Conservation (phyloP, 83 land plant genomes). For the Picea abies region DNA sequence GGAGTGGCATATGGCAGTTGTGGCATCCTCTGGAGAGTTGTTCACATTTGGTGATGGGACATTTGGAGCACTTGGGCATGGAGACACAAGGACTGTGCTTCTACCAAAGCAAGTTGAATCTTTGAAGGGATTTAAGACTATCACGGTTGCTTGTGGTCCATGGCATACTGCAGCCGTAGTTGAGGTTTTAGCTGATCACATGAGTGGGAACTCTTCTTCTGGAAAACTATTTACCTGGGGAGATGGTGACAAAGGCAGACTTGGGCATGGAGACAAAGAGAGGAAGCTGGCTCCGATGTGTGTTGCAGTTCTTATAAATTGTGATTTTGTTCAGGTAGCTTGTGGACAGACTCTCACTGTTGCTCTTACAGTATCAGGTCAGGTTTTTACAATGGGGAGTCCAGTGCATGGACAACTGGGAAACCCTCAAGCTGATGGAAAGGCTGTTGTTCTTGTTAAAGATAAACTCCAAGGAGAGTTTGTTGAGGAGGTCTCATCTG, state of each 20-base stretch:
- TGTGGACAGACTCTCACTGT: constrained; percentile 76
- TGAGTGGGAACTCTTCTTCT: constrained; percentile 27
- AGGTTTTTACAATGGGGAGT: constrained; percentile 74
- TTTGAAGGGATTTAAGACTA: constrained; percentile 60
- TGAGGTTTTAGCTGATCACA: constrained; percentile 50
- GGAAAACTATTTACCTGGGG: constrained; percentile 93
- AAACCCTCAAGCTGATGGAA: constrained; percentile 43
- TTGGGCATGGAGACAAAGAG: constrained; percentile 71
- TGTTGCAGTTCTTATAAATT: constrained; percentile 67
- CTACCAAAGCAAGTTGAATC: constrained; percentile 77
- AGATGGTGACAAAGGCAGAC: constrained; percentile 77
- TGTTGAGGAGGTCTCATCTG: constrained; percentile 66
- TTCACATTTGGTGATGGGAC: constrained; percentile 90
- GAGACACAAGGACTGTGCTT: constrained; percentile 43
- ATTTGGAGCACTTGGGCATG: constrained; percentile 86
- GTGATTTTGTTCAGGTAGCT: constrained; percentile 68
- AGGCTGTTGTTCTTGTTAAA: constrained; percentile 32
- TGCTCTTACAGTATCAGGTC: constrained; percentile 52
- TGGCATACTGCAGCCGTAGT: constrained; percentile 94
- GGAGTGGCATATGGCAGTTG: constrained; percentile 76
- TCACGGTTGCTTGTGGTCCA: constrained; percentile 77
- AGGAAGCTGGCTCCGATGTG: constrained; percentile 71
- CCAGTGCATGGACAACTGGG: constrained; percentile 67
- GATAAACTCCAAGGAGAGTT: constrained; percentile 48
- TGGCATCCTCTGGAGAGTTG: constrained; percentile 64